Evolutionary conservation across 768 basidiomycete genomes (phyloP), one percentile per base, ranked within the genome.

Genomic region (Amanita exitialis): DNA sequence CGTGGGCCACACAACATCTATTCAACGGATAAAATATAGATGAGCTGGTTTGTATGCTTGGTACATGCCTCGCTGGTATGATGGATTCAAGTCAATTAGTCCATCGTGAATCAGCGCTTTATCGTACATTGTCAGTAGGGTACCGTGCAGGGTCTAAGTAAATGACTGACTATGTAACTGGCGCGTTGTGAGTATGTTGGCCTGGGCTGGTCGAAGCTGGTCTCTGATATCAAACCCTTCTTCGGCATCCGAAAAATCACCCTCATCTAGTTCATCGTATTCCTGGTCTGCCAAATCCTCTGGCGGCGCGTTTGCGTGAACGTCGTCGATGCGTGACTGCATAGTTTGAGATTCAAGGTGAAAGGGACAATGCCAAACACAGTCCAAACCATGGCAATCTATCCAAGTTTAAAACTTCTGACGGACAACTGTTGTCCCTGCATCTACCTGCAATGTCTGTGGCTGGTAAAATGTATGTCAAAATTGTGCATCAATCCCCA

Each of bases 1-100:
- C 48, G 77, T 75, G 0, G 83, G 72, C 88, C 89, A 90, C 2
- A 90, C 88, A 16, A 90, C 71, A 51, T 85, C 88, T 90, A 49
- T 18, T 13, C 15, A 44, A 39, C n/a, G 15, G 46, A 4, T n/a
- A 38, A 36, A 18, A 25, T 21, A 10, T 7, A 30, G 16, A 38
- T 36, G 30, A 34, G 28, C 6, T 16, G 34, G 25, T 0, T 18
- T 9, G 35, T 6, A 28, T 10, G 18, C 32, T 7, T 44, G 16
- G 10, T 1, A 58, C 69, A 51, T 49, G 80, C 85, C 86, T 73
- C 86, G 69, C 61, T 88, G 86, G 60, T 87, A 88, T 16, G 77
- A 66, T 0, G 87, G 86, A 47, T 79, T 76, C 21, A 90, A 65
- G 60, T 89, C 83, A 48, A 90, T 83, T 0, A 64, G 65, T 4